phyloP scores from a whole-genome alignment of 106 monocot genomes.

The Allium sativum region DNA sequence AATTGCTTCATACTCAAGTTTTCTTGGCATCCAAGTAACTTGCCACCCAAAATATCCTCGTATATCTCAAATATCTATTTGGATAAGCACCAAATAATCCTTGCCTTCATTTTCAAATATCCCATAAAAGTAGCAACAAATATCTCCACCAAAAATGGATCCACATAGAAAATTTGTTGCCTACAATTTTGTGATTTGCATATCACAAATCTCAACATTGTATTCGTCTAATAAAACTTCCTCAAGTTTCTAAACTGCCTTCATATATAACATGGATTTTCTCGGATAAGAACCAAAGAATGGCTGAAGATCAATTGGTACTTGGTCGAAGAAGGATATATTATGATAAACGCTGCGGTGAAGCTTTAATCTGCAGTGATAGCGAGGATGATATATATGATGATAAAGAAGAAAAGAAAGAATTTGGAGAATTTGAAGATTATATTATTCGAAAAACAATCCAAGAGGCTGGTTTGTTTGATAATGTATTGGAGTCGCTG shows the following conservation, averaged over 20 bases:
- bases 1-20: too few species aligned
- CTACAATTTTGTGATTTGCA: conserved; percentile 44
- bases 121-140: too few species aligned
- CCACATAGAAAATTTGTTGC: conserved; percentile 65
- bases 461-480: conserved; percentile 56
- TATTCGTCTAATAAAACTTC: conserved; percentile 60
- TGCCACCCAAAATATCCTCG: conserved; percentile 41
- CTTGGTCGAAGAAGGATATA: conserved; percentile 95
- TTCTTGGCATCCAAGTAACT: conserved; percentile 70
- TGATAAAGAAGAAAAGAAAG: conserved; percentile 96
- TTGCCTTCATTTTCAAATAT: too few species aligned
- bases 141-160: too few species aligned
- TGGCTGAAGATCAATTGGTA: conserved; percentile 97
- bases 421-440: conserved; percentile 80
- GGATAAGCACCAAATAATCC: conserved; percentile 44
- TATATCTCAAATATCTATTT: conserved; percentile 35
- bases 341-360: conserved; percentile 88
- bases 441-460: conserved; percentile 75
- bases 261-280: conserved; percentile 98
- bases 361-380: conserved; percentile 97
- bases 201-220: conserved; percentile 63
- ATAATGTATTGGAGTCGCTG: conserved; percentile 46
- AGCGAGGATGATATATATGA: conserved; percentile 92
- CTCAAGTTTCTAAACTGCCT: conserved; percentile 65
- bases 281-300: conserved; percentile 97